A percentile compares a stretch with the other conserved stretches of the same genome.
Conservation (phyloP, 1,284 basidiomycete species). For the Ustilago curta region DNA sequence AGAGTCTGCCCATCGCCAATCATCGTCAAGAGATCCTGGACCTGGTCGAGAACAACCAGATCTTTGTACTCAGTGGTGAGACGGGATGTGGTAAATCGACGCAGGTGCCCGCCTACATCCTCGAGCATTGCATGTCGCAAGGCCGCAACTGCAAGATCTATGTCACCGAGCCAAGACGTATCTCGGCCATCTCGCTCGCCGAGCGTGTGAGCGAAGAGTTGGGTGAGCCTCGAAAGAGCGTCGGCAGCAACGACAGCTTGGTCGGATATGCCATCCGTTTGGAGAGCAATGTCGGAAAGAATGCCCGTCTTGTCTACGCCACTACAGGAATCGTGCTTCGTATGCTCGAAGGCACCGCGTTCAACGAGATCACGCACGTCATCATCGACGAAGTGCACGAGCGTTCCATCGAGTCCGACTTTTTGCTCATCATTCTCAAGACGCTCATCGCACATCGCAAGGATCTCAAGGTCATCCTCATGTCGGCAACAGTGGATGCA, state of each 20-base stretch:
- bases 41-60: slow-evolving; percentile 81
- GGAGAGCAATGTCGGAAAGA: slow-evolving; percentile 78
- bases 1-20: slow-evolving; percentile 85
- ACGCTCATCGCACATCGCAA: slow-evolving; percentile 83
- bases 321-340: slow-evolving; percentile 96
- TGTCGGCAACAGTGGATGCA: slow-evolving; percentile 95
- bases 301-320: slow-evolving; percentile 71
- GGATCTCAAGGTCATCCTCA: slow-evolving; percentile 90
- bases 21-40: slow-evolving; percentile 83
- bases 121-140: slow-evolving; percentile 86
- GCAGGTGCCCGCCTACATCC: slow-evolving; percentile 92
- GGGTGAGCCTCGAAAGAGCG: slow-evolving; percentile 84
- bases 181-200: slow-evolving; percentile 96
- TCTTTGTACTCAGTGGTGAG: slow-evolving; percentile 94
- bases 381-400: slow-evolving; percentile 92
- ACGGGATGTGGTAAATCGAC: slow-evolving; percentile 99
- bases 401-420: slow-evolving; percentile 96
- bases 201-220: slow-evolving; percentile 94
- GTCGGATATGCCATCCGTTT: slow-evolving; percentile 96
- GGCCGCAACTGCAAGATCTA: slow-evolving; percentile 91
- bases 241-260: slow-evolving; percentile 83
- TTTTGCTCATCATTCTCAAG: slow-evolving; percentile 93
- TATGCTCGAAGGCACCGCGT: slow-evolving; percentile 91
- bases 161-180: slow-evolving; percentile 95
- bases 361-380: slow-evolving; percentile 94